Evolutionary conservation across 2,329 filamentous ascomycete species (phyloP).

Genomic region (Hyphodiscus sp.): DNA sequence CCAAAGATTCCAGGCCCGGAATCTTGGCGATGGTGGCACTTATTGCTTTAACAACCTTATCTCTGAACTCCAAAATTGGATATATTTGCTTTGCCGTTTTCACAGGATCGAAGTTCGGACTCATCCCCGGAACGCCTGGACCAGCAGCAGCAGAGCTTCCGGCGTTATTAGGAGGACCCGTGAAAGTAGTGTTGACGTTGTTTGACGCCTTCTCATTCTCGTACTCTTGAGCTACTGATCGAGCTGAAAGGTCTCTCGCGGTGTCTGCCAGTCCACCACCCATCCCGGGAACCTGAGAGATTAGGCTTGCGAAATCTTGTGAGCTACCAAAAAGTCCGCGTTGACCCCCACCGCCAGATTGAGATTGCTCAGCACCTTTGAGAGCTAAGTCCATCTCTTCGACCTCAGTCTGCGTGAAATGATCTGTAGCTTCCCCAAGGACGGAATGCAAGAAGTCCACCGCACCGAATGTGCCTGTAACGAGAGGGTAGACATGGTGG

Average conservation of each 20-base stretch:
- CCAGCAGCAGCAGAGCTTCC: constrained; percentile 39
- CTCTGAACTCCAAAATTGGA: constrained; percentile 87
- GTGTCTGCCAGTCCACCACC: constrained; percentile 61
- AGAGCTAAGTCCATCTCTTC: constrained; percentile 73
- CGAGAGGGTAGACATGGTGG: constrained; percentile 63
- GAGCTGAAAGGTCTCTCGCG: constrained; percentile 54
- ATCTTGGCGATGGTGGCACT: constrained; percentile 82
- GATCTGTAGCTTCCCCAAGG: constrained; percentile 68
- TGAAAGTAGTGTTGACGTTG: constrained; percentile 17
- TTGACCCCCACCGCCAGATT: constrained; percentile 26
- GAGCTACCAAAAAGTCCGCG: constrained; percentile 32
- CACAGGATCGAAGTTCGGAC: constrained; percentile 68
- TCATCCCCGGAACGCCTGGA: constrained; percentile 65
- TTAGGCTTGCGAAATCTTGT: constrained; percentile 61
- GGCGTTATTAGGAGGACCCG: constrained; percentile 27
- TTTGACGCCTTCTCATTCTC: constrained; percentile 42
- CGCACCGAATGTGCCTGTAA: constrained; percentile 71
- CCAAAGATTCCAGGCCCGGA: constrained; percentile 76
- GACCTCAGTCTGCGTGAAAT: constrained; percentile 79
- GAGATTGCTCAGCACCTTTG: constrained; percentile 54
- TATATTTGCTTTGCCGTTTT: constrained; percentile 80
- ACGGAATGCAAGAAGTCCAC: constrained; percentile 79
- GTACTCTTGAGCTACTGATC: constrained; percentile 57
- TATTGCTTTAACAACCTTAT: constrained; percentile 86
- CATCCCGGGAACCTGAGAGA: constrained; percentile 68